These are phyloP conservation scores for Pestalotiopsis sp. DNA, from an alignment of 2,329 filamentous ascomycete genomes.

Conservation along the genomic window DNA sequence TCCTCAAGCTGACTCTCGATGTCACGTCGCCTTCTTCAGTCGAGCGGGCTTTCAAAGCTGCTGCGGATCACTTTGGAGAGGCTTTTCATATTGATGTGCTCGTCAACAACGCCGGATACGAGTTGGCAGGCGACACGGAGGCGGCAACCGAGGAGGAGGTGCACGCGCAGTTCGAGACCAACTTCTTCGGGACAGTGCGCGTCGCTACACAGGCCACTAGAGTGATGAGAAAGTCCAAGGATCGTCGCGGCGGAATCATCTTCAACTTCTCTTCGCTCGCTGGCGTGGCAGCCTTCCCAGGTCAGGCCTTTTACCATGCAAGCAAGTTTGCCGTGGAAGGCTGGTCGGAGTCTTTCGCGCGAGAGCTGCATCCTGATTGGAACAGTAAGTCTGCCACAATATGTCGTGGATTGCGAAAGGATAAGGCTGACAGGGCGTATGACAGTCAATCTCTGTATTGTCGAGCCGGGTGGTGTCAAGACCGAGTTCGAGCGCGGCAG, in stretches of 20 bases:
- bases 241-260: slow-evolving; percentile 19
- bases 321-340: slow-evolving; percentile 26
- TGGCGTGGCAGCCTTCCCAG: slow-evolving; percentile 22
- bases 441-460: slow-evolving; percentile 19
- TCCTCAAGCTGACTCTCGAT: neutral
- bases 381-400: slow-evolving; percentile 19
- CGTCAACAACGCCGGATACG: slow-evolving; percentile 41
- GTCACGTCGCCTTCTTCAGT: neutral
- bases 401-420: too few species aligned
- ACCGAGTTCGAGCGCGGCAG: slow-evolving; percentile 19
- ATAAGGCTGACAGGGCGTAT: neutral
- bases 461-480: slow-evolving; percentile 20
- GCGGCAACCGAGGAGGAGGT: neutral
- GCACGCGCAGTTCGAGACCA: neutral
- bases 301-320: slow-evolving; percentile 26
- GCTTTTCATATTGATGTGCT: slow-evolving; percentile 32
- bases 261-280: slow-evolving; percentile 24
- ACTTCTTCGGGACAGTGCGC: neutral
- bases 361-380: slow-evolving; percentile 23
- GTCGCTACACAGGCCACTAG: neutral
- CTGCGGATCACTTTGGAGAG: neutral
- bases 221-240: neutral
- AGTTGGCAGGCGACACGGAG: neutral
- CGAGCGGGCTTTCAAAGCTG: neutral
- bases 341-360: slow-evolving; percentile 21